Conservation (phyloP, 1,139 yeast genomes). For the Pichia sp. region DNA sequence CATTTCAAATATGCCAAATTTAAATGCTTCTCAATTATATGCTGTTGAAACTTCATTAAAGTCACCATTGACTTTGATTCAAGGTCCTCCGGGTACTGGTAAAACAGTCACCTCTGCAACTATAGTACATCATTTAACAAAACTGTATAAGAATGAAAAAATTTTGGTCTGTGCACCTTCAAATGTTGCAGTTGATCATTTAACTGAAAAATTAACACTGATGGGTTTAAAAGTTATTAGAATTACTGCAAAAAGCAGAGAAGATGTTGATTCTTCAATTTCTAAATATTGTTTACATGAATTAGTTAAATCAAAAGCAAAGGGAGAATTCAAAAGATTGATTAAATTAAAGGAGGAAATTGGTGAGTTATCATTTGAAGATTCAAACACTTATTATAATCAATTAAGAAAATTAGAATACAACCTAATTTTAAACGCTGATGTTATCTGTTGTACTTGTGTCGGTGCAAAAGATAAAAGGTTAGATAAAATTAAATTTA, state of each 20-base stretch:
- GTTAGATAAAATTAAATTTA: conserved; percentile 47
- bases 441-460: conserved; percentile 87
- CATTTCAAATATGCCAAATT: conserved; percentile 58
- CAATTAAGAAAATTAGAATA: conserved; percentile 44
- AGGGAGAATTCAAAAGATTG: conserved; percentile 53
- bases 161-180: conserved; percentile 93
- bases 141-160: conserved; percentile 43
- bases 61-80: conserved; percentile 77
- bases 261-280: conserved; percentile 66
- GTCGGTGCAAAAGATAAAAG: conserved; percentile 83
- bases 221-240: conserved; percentile 75
- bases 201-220: conserved; percentile 61
- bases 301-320: conserved; percentile 40
- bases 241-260: conserved; percentile 69
- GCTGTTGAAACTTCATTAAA: conserved; percentile 71
- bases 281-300: conserved; percentile 49
- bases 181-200: conserved; percentile 90
- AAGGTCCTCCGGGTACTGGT: conserved; percentile 99
- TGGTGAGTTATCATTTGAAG: conserved; percentile 63
- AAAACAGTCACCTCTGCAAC: conserved; percentile 93
- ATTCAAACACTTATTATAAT: conserved; percentile 40
- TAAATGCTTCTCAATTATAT: conserved; percentile 71
- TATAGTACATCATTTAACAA: conserved; percentile 68
- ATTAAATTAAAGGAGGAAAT: conserved; percentile 51
- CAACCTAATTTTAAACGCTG: conserved; percentile 49